Evolutionary conservation across 176 grass and related monocot genomes (phyloP).

Genomic region (Aegilops bicornis): DNA sequence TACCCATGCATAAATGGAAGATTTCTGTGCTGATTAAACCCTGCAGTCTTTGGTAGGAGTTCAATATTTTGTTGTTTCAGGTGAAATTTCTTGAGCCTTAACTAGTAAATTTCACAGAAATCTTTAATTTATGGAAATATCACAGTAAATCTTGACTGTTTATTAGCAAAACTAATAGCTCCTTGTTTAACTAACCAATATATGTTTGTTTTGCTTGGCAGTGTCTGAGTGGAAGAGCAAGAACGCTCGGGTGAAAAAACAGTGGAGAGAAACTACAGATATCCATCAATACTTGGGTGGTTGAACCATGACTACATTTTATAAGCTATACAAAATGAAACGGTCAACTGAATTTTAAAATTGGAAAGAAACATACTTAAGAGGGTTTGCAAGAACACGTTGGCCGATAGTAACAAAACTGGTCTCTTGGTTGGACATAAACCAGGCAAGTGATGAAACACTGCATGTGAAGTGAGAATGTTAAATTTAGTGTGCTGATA

Average conservation of each 20-base stretch:
- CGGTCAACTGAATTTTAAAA: neutral
- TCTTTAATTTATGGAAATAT: neutral
- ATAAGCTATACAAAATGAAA: slow-evolving; percentile 16
- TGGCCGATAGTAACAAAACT: slow-evolving; percentile 75
- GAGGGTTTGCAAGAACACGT: slow-evolving; percentile 64
- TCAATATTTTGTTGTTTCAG: neutral
- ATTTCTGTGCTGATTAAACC: neutral
- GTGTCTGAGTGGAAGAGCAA: neutral
- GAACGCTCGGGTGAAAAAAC: neutral
- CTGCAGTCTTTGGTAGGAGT: neutral
- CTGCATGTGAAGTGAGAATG: slow-evolving; percentile 36
- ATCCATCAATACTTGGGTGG: neutral
- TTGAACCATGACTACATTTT: neutral
- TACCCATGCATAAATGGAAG: neutral
- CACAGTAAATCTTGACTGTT: neutral
- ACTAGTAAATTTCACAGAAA: neutral
- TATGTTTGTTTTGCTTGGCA: neutral
- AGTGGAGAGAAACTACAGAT: neutral
- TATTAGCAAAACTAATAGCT: neutral
- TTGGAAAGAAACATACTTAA: slow-evolving; percentile 47
- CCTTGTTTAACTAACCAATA: neutral
- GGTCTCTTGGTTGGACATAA: slow-evolving; percentile 81
- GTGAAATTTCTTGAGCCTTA: neutral
- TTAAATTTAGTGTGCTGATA: slow-evolving; percentile 1
- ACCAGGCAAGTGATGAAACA: slow-evolving; percentile 75